Evolutionary conservation across 2,329 filamentous ascomycete species (phyloP).

Genomic region (Fusarium sulawesiense): DNA sequence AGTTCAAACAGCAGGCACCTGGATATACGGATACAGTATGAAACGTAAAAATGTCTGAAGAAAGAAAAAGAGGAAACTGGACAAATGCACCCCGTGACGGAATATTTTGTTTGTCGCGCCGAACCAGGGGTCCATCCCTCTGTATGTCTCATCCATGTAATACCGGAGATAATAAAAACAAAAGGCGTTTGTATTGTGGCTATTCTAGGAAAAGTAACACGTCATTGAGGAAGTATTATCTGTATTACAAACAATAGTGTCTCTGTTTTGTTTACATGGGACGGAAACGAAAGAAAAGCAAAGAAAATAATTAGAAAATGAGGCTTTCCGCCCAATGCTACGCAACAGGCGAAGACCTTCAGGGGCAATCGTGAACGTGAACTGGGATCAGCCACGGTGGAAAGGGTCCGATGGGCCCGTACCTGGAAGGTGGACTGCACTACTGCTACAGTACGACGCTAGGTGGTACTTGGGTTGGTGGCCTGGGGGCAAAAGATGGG

Average conservation of each 20-base stretch:
- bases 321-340: constrained; percentile 15
- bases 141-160: not conserved
- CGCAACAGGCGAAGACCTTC: constrained; percentile 5
- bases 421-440: constrained; percentile 1
- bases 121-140: constrained; percentile 5
- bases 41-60: not conserved
- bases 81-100: constrained; percentile 4
- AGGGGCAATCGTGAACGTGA: constrained; percentile 16
- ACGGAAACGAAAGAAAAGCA: not conserved
- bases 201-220: not conserved
- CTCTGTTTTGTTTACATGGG: constrained; percentile 5
- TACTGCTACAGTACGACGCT: not conserved
- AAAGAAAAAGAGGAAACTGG: constrained; percentile 5
- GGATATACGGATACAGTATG: not conserved
- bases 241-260: not conserved
- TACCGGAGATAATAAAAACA: not conserved
- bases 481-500: not conserved
- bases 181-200: not conserved
- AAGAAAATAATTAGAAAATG: constrained; percentile 19
- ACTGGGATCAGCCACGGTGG: constrained; percentile 22
- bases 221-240: not conserved
- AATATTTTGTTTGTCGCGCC: constrained; percentile 3
- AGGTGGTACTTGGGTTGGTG: too few relatives aligned
- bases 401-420: constrained; percentile 6
- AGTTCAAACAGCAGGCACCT: not conserved